Conservation (phyloP, 441 rosid species). For the Arabidopsis lyrata region DNA sequence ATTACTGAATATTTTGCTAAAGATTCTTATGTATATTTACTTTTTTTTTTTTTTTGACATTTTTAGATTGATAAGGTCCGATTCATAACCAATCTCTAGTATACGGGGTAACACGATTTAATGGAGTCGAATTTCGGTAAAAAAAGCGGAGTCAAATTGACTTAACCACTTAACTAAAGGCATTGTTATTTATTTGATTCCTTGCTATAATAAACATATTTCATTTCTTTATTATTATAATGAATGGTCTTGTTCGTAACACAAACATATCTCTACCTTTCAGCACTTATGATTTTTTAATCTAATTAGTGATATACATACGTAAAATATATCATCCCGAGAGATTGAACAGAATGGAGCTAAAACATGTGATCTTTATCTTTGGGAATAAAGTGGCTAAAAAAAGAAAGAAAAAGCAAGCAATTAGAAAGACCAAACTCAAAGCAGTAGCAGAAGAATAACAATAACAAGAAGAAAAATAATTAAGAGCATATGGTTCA, state of each 20-base stretch:
- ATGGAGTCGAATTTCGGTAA: too few relatives aligned
- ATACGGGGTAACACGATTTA: too few relatives aligned
- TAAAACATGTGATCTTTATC: conserved; percentile 49
- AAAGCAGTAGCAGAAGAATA: conserved; percentile 37
- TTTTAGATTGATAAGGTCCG: too few relatives aligned
- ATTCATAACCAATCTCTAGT: too few relatives aligned
- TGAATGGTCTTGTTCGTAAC: conserved; percentile 3
- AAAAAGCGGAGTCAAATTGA: too few relatives aligned
- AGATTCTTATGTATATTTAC: too few relatives aligned
- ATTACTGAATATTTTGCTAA: too few relatives aligned
- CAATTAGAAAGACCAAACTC: conserved; percentile 37
- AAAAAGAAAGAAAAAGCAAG: conserved; percentile 43
- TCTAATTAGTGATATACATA: conserved; percentile 1
- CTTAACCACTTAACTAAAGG: too few relatives aligned
- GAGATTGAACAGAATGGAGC: conserved; percentile 41
- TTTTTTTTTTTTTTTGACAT: too few relatives aligned
- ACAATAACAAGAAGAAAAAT: conserved; percentile 10
- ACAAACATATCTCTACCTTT: conserved; percentile 21
- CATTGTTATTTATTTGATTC: too few relatives aligned
- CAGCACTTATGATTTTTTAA: conserved; percentile 2
- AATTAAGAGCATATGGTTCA: conserved; percentile 37
- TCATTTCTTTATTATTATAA: not conserved
- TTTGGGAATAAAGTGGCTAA: conserved; percentile 45
- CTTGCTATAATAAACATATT: not conserved
- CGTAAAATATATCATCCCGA: too few relatives aligned